phyloP scores from a whole-genome alignment of 139 green algal species.

The Auxenochlorella pyrenoidosa region DNA sequence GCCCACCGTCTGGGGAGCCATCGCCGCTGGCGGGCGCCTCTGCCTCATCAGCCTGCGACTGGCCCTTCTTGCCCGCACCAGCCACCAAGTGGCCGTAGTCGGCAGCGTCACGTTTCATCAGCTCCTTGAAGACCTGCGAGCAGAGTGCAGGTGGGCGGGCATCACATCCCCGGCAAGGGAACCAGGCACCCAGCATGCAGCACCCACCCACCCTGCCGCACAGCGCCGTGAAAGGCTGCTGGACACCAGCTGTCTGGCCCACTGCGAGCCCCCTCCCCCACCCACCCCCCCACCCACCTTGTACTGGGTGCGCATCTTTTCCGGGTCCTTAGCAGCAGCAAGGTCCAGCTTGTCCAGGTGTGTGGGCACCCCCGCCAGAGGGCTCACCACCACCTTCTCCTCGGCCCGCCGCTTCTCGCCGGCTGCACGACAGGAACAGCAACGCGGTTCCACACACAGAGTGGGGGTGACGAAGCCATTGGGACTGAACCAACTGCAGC shows the following conservation, averaged over 20 bases:
- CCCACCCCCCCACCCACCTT: slow-evolving; percentile 32
- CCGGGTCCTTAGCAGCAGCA: slow-evolving; percentile 29
- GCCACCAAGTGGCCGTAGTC: slow-evolving; percentile 51
- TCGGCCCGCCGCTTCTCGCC: slow-evolving; percentile 8
- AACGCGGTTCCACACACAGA: too few species aligned
- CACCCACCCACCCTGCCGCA: too few species aligned
- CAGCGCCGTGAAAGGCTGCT: too few species aligned
- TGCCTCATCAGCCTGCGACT: background rate
- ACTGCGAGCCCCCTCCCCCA: too few species aligned
- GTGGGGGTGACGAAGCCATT: too few species aligned
- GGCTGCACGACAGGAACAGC: background rate
- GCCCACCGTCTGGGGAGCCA: background rate
- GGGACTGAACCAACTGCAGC: too few species aligned
- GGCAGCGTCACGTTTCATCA: slow-evolving; percentile 58
- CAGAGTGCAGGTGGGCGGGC: background rate
- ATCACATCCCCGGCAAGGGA: too few species aligned
- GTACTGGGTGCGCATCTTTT: slow-evolving; percentile 40
- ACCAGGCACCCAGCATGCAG: too few species aligned
- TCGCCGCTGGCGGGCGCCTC: background rate
- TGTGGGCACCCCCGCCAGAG: background rate
- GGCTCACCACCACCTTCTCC: slow-evolving; percentile 21
- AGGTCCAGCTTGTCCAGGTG: slow-evolving; percentile 39
- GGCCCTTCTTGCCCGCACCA: background rate
- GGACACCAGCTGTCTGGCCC: too few species aligned
- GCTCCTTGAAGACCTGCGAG: slow-evolving; percentile 56